Conservation (phyloP, 768 basidiomycete genomes). For the Pleurotus pulmonarius region DNA sequence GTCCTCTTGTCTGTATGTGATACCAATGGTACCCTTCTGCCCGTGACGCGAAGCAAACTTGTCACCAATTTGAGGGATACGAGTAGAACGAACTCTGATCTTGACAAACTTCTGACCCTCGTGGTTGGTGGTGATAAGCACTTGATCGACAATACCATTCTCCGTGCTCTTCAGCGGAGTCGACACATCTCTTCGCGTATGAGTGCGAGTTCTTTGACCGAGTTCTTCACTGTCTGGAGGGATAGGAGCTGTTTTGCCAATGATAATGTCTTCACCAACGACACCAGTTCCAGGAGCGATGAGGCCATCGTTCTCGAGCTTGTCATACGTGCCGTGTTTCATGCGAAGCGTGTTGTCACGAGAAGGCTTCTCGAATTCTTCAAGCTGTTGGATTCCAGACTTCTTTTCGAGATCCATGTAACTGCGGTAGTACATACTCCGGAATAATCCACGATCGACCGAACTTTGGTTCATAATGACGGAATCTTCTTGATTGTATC, state of each 20-base stretch:
- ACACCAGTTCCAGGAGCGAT: slow-evolving; percentile 96
- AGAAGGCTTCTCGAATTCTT: slow-evolving; percentile 96
- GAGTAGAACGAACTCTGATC: slow-evolving; percentile 91
- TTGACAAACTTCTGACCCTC: slow-evolving; percentile 99
- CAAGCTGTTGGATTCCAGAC: slow-evolving; percentile 84
- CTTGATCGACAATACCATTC: slow-evolving; percentile 96
- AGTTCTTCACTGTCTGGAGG: slow-evolving; percentile 96
- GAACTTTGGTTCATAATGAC: slow-evolving; percentile 99
- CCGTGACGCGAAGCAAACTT: slow-evolving; percentile 99
- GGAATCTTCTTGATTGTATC: slow-evolving; percentile 99
- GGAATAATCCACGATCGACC: slow-evolving; percentile 96
- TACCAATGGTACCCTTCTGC: slow-evolving; percentile 99
- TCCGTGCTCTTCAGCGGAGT: slow-evolving; percentile 98
- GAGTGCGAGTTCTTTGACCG: slow-evolving; percentile 90
- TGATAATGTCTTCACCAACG: slow-evolving; percentile 96
- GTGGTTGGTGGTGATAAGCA: slow-evolving; percentile 91
- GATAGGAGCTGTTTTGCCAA: slow-evolving; percentile 97
- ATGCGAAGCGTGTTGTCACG: slow-evolving; percentile 90
- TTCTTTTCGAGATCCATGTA: slow-evolving; percentile 99
- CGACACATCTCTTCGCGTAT: slow-evolving; percentile 93
- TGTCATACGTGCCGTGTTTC: slow-evolving; percentile 99
- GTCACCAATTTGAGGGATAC: slow-evolving; percentile 97
- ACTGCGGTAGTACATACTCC: slow-evolving; percentile 96
- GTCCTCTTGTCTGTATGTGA: slow-evolving; percentile 99
- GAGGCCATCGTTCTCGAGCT: slow-evolving; percentile 93